Conservation (phyloP, 1,284 basidiomycete species). For the Singerocomus inundabilis region DNA sequence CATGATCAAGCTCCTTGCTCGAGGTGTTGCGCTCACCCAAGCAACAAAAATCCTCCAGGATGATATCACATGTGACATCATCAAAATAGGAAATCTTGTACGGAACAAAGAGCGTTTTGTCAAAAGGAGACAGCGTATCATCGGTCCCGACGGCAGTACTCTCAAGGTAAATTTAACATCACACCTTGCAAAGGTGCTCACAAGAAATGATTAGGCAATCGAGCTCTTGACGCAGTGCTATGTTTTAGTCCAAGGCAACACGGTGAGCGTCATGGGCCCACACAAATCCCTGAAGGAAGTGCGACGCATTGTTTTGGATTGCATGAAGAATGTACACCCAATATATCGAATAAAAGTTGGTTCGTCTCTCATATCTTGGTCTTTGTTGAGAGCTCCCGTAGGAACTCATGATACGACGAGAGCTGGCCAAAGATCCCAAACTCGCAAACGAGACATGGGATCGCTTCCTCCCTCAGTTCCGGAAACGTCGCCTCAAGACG, state of each 20-base stretch:
- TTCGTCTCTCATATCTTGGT: slow-evolving; percentile 3
- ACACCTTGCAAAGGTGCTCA: slow-evolving; percentile 7
- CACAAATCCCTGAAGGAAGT: slow-evolving; percentile 97
- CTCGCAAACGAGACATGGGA: slow-evolving; percentile 96
- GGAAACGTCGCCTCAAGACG: slow-evolving; percentile 87
- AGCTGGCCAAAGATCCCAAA: slow-evolving; percentile 97
- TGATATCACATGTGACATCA: slow-evolving; percentile 91
- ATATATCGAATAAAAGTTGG: slow-evolving; percentile 97
- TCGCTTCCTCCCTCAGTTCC: slow-evolving; percentile 95
- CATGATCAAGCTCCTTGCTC: slow-evolving; percentile 91
- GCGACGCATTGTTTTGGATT: slow-evolving; percentile 91
- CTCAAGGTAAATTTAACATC: slow-evolving; percentile 63
- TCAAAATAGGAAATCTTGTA: slow-evolving; percentile 94
- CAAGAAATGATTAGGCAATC: slow-evolving; percentile 68
- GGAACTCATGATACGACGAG: slow-evolving; percentile 99
- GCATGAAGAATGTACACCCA: slow-evolving; percentile 99
- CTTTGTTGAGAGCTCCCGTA: slow-evolving; percentile 32
- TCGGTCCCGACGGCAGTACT: slow-evolving; percentile 95
- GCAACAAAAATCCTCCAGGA: slow-evolving; percentile 93
- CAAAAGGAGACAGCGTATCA: slow-evolving; percentile 93
- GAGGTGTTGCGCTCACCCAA: slow-evolving; percentile 83
- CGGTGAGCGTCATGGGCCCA: slow-evolving; percentile 96
- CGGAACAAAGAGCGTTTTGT: slow-evolving; percentile 98
- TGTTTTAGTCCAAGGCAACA: slow-evolving; percentile 97
- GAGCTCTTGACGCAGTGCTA: slow-evolving; percentile 97